Evolutionary conservation across 257 asterid genomes (phyloP), one percentile per base, ranked within the genome.

Genomic region (Forsythia suspensa): DNA sequence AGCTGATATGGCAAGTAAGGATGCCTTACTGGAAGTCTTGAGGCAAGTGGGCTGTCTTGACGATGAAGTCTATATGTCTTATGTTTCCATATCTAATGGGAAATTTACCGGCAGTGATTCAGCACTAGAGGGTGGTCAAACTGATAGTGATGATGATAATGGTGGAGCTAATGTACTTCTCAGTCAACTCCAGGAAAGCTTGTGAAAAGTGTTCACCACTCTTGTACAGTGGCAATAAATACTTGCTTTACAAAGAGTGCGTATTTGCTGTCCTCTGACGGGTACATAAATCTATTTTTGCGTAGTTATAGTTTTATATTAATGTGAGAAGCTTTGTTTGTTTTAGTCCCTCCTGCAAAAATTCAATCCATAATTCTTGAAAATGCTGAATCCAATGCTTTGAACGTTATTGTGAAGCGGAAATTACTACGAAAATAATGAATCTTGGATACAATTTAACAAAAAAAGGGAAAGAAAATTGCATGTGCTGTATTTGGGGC

Each of bases 141-240:
- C 67, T 75, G 86, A 74, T 24, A 74, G 83, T 65, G 82, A 84
- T 41, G 90, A 12, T 76, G 88, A 70, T 8, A 85, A 74, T 24
- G 87, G 79, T 37, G 90, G 73, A 74, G 86, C 72, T 39, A 82
- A 63, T 48, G 74, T 70, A 18, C 82, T 87, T 78, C 82, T 89
- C 79, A 76, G 81, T 83, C 92, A 91, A 85, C 87, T 89, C 66
- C 90, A 87, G 70, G 95, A 83, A 57, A 87, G 88, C 90, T 86
- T 89, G 88, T 91, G 87, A 91, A 81, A 57, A 74, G 66, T 72
- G 16, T 39, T 73, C 70, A 57, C 61, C 42, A 73, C 73, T 41
- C 71, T 24, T 63, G 61, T 55, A 55, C 29, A 18, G 65, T 16
- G 65, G 65, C 65, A 55, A 55, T n/a, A n/a, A 55, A 4, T 55